Base-by-base conservation (phyloP, 2,329 filamentous ascomycete genomes). In the Phaeosphaeria sp. region DNA sequence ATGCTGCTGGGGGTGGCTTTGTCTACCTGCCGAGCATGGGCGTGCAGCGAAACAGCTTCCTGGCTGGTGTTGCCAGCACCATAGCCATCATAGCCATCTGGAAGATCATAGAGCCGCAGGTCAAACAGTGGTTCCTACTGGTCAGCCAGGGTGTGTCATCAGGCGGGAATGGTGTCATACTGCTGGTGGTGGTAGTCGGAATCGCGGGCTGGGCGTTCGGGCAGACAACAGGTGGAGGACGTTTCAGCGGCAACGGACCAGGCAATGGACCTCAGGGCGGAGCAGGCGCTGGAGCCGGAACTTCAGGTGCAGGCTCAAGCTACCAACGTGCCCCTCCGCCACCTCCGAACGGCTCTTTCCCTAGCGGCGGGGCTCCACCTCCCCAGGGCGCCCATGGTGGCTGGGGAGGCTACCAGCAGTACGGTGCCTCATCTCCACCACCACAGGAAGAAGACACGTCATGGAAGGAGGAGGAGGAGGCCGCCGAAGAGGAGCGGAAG, bases 1-100 rank as follows among this genome's bases (percentile, higher is more conserved):
- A 97, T 77, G 94, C 93, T 11, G 86, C 93, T 6, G 94, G 94
- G 52, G 87, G 89, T 0, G 94, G 94, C 33, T 97, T 97, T 78
- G 82, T 98, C 25, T 97, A 98, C 77, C 86, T 98, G n/a, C 94
- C 94, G 0, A 97, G 93, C 0, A 78, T 98, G 60, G 86, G 90
- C 72, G 90, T 92, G 20, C 91, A 95, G 71, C 84, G 90, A 71
- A 97, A 97, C 78, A 96, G 92, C 79, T 98, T 97, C 77, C 84
- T 93, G 21, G 93, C 93, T 3, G 94, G 94, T 25, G 92, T 93
- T 67, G 90, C 88, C 42, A 89, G 87, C 58, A 92, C 92, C 2
- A 79, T 97, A 33, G 82, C 91, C 40, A 80, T 89, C 9, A 88
- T 95, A 17, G 85, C 88, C 2, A 72, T 96, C n/a, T 92, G 88